Conservation (phyloP, 2,329 filamentous ascomycete species). For the Penicillium janthinellum region DNA sequence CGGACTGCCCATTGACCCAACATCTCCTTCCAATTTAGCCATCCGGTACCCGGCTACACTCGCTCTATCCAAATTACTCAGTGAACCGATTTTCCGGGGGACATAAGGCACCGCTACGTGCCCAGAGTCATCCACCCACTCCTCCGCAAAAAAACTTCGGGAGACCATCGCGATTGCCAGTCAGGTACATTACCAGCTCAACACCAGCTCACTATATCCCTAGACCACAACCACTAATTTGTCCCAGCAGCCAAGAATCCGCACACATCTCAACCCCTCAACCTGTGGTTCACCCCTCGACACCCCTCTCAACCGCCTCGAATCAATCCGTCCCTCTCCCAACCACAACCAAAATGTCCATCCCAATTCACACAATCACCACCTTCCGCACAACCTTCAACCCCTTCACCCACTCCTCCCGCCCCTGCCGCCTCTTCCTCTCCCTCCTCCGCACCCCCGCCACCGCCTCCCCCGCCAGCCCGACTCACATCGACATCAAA, state of each 20-base stretch:
- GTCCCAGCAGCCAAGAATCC: neutral
- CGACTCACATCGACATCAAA: constrained; percentile 73
- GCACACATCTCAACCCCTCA: neutral
- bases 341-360: constrained; percentile 33
- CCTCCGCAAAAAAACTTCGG: constrained; percentile 9
- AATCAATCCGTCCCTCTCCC: neutral
- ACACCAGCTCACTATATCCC: neutral
- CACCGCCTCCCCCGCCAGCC: constrained; percentile 74
- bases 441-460: constrained; percentile 80
- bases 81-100: neutral
- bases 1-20: constrained; percentile 9
- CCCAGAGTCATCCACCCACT: neutral
- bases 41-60: neutral
- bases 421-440: constrained; percentile 85
- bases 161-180: constrained; percentile 2
- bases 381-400: constrained; percentile 87
- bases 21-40: neutral
- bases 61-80: too few relatives aligned
- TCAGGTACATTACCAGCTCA: constrained; percentile 1
- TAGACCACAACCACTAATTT: too few relatives aligned
- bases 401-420: constrained; percentile 78
- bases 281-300: neutral
- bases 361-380: constrained; percentile 56
- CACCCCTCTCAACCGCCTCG: neutral
- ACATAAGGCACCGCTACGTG: neutral